Evolutionary conservation across 2,329 filamentous ascomycete species (phyloP), one percentile per base, ranked within the genome.

Genomic region (Scedosporium dehoogii): DNA sequence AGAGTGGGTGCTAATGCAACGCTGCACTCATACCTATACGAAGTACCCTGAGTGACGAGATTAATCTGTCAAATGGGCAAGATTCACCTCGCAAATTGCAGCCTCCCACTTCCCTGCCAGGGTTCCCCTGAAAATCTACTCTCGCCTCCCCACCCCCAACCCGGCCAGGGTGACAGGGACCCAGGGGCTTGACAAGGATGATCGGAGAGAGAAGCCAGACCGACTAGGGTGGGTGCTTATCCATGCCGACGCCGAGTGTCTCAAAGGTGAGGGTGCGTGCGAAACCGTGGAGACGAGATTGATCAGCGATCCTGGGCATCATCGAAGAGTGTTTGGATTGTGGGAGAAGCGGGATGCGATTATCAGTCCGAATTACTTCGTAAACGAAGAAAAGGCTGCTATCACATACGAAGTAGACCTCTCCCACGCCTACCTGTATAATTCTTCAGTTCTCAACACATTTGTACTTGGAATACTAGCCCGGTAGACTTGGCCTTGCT

Each of bases 41-140:
- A 38, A 38, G 33, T 55, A 55, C 51, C 51, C 51, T 55, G 51
- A 23, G 51, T 14, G 51, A 55, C 23, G 51, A 55, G 51, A 55
- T 55, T 55, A 55, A 55, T 55, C 51, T 55, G 51, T 55, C 51
- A 55, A 55, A 23, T 27, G 51, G 51, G 23, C 51, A 55, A 55
- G 51, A 23, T 55, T 55, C 51, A 55, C 51, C 51, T 27, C 23
- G 51, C 51, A 55, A 55, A 55, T 55, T 55, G 51, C 51, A 55
- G 51, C 51, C 18, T 23, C 23, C 51, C 51, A 18, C n/a, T 6
- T 55, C 18, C 16, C 51, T 23, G 18, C 51, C 51, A 55, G 51
- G 44, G 51, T 55, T 55, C 51, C 51, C 51, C 51, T 55, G 51
- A 55, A 55, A 55, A 55, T 55, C 23, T 23, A 55, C 12, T 23